Evolutionary conservation across 495 filamentous ascomycete genomes (phyloP).

Genomic region (Halenospora varia): DNA sequence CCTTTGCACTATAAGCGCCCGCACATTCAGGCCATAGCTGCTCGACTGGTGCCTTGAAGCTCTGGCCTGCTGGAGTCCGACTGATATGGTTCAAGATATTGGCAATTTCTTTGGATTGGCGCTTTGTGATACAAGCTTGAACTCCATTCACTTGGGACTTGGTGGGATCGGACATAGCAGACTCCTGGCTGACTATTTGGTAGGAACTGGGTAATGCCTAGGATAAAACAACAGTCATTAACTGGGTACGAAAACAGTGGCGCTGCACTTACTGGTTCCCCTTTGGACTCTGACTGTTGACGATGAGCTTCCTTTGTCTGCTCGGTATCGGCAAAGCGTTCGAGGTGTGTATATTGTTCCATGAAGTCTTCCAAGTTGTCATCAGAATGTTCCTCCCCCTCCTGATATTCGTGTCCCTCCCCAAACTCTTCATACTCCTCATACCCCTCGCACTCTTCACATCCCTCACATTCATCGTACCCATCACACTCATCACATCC

Average conservation of each 20-base stretch:
- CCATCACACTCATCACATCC: too few species aligned
- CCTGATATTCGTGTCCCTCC: too few species aligned
- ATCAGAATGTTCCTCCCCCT: background rate
- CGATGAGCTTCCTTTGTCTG: constrained; percentile 3
- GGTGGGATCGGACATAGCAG: background rate
- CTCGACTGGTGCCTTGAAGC: constrained; percentile 69
- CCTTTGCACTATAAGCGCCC: constrained; percentile 64
- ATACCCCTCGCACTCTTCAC: too few species aligned
- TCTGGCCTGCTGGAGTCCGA: constrained; percentile 35
- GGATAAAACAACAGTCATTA: background rate
- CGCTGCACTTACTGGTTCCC: constrained; percentile 2
- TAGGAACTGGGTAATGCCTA: background rate
- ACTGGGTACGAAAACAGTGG: background rate
- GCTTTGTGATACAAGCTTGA: constrained; percentile 5
- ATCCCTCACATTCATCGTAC: too few species aligned
- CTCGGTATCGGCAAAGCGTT: constrained; percentile 1
- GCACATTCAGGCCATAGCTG: constrained; percentile 41
- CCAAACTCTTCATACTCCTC: too few species aligned
- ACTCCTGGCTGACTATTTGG: background rate
- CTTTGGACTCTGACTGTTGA: constrained; percentile 6
- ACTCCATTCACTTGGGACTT: constrained; percentile 1
- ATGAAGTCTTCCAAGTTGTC: background rate
- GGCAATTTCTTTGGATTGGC: constrained; percentile 6
- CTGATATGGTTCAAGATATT: constrained; percentile 11
- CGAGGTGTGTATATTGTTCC: background rate